A percentile compares a stretch with the other conserved stretches of the same genome.
These are phyloP conservation scores for Mastigamoeba balamuthi DNA, from an alignment of 78 protist genomes.

Conservation along the genomic window DNA sequence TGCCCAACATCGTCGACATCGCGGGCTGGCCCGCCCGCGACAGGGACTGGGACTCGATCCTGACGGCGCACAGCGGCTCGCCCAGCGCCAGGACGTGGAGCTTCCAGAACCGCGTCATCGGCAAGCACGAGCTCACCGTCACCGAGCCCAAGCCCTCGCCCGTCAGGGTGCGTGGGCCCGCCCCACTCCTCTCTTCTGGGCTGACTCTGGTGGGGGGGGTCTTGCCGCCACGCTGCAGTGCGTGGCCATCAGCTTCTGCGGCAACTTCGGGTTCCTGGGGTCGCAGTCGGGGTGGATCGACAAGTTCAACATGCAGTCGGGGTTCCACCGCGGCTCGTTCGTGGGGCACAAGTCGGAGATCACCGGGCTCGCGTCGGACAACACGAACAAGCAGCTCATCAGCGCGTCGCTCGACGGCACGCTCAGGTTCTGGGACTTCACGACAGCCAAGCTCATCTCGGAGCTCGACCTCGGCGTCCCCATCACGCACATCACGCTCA, in stretches of 20 bases:
- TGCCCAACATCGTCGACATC: too few relatives aligned
- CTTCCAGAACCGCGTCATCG: neutral
- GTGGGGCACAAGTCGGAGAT: slow-evolving; percentile 5
- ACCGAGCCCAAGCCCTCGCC: neutral
- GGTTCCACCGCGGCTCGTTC: slow-evolving; percentile 2
- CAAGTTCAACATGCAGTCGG: slow-evolving; percentile 41
- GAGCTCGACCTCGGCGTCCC: neutral
- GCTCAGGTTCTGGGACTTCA: slow-evolving; percentile 18
- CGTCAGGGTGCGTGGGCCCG: too few relatives aligned
- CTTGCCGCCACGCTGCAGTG: too few relatives aligned
- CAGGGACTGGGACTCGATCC: slow-evolving; percentile 5
- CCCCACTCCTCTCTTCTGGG: too few relatives aligned
- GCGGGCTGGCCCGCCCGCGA: too few relatives aligned
- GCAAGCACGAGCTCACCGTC: neutral
- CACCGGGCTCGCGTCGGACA: slow-evolving; percentile 11
- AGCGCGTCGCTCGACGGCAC: neutral
- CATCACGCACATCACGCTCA: neutral
- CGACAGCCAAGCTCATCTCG: neutral
- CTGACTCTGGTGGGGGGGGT: too few relatives aligned
- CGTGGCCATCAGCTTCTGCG: slow-evolving; percentile 34
- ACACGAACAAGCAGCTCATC: slow-evolving; percentile 4
- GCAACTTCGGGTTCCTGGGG: slow-evolving; percentile 52
- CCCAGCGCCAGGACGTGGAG: neutral
- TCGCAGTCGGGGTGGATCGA: neutral
- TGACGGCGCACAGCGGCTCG: neutral